Evolutionary conservation across 495 filamentous ascomycete genomes (phyloP).

Genomic region (Poronia punctata): DNA sequence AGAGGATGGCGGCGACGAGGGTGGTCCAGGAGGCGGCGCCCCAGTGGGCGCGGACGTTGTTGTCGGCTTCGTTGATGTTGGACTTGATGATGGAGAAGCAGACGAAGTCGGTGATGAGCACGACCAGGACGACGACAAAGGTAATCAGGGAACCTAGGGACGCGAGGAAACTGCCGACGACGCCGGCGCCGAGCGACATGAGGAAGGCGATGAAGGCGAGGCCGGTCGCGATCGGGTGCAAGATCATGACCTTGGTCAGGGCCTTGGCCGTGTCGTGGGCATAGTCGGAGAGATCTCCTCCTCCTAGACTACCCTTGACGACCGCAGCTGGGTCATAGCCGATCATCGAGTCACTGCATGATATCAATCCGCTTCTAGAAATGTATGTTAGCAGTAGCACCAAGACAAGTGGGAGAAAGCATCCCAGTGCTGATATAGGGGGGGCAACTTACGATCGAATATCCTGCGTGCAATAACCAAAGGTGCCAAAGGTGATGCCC

Average conservation of each 20-base stretch:
- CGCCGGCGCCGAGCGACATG: constrained; percentile 44
- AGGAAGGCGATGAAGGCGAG: constrained; percentile 54
- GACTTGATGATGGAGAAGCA: constrained; percentile 45
- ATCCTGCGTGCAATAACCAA: constrained; percentile 48
- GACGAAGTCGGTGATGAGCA: constrained; percentile 50
- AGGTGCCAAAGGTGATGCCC: constrained; percentile 49
- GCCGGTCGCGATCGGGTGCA: constrained; percentile 53
- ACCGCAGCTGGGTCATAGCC: constrained; percentile 48
- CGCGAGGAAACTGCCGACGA: constrained; percentile 46
- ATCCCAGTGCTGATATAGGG: not conserved
- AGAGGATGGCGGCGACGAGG: constrained; percentile 42
- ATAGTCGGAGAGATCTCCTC: constrained; percentile 35
- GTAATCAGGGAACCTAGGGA: constrained; percentile 41
- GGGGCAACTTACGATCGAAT: constrained; percentile 19
- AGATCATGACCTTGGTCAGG: constrained; percentile 51
- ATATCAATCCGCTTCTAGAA: constrained; percentile 27
- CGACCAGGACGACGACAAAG: constrained; percentile 48
- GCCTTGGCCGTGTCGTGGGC: constrained; percentile 34
- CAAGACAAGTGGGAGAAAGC: not conserved
- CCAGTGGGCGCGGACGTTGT: constrained; percentile 34
- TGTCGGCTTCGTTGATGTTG: constrained; percentile 39
- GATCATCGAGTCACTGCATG: constrained; percentile 37
- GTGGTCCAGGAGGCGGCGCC: constrained; percentile 45
- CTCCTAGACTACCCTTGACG: constrained; percentile 27
- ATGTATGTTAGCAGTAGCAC: constrained; percentile 12